Evolutionary conservation across 2,329 filamentous ascomycete species (phyloP).

Genomic region (Phoma sp.): DNA sequence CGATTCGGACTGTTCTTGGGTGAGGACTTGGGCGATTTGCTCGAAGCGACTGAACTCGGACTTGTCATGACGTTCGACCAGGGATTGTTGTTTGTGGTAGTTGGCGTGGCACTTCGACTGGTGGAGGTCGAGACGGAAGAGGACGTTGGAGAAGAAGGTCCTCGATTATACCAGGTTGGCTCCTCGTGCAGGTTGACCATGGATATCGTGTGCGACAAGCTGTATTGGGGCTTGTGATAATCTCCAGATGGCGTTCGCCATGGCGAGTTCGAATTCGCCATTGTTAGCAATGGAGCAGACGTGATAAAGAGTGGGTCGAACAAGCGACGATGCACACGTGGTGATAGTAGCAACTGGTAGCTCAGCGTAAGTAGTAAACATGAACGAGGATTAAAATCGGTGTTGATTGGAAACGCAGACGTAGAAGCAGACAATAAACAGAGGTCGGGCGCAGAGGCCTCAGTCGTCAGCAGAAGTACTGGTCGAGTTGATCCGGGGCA

Average conservation of each 20-base stretch:
- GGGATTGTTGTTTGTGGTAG: slow-evolving; percentile 46
- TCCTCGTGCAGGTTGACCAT: slow-evolving; percentile 51
- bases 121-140: slow-evolving; percentile 49
- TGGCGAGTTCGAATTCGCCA: slow-evolving; percentile 47
- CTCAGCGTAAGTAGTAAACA: slow-evolving; percentile 34
- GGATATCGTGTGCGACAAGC: slow-evolving; percentile 48
- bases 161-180: slow-evolving; percentile 44
- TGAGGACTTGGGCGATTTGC: slow-evolving; percentile 40
- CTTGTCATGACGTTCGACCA: slow-evolving; percentile 47
- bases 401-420: slow-evolving; percentile 29
- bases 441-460: slow-evolving; percentile 38
- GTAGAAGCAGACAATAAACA: slow-evolving; percentile 33
- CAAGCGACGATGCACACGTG: slow-evolving; percentile 23
- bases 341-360: slow-evolving; percentile 20
- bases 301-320: background rate
- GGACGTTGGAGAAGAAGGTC: slow-evolving; percentile 46
- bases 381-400: slow-evolving; percentile 27
- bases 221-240: slow-evolving; percentile 43
- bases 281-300: slow-evolving; percentile 26
- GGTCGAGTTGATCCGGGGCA: slow-evolving; percentile 19
- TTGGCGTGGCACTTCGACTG: slow-evolving; percentile 47
- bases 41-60: slow-evolving; percentile 38
- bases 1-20: slow-evolving; percentile 45
- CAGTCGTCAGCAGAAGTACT: slow-evolving; percentile 45
- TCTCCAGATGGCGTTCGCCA: slow-evolving; percentile 43